Conservation (phyloP, 495 filamentous ascomycete genomes). For the Lichina pygmaea region DNA sequence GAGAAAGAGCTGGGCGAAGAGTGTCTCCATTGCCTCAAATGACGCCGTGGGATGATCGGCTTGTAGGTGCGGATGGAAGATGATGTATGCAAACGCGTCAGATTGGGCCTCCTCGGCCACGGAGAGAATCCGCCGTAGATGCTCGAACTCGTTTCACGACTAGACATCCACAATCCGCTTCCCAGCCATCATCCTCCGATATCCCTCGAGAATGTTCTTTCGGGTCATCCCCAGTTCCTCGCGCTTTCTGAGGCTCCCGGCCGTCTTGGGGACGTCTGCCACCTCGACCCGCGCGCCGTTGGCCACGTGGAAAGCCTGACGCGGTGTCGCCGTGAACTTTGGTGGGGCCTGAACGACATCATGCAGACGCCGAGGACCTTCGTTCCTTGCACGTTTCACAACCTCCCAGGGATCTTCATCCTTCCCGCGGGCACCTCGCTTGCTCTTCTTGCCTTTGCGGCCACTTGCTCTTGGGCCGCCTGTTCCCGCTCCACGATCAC, state of each 20-base stretch:
- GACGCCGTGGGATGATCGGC: background rate
- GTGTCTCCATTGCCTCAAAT: slow-evolving; percentile 29
- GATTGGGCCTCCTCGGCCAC: no score
- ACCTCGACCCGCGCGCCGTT: slow-evolving; percentile 45
- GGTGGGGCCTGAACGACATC: slow-evolving; percentile 70
- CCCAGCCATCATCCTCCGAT: slow-evolving; percentile 52
- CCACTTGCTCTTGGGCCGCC: slow-evolving; percentile 13
- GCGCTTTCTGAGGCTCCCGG: slow-evolving; percentile 54
- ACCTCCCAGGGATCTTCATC: slow-evolving; percentile 62
- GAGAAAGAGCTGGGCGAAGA: slow-evolving; percentile 33
- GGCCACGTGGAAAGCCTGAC: slow-evolving; percentile 38
- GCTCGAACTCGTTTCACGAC: background rate
- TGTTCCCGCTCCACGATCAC: slow-evolving; percentile 14
- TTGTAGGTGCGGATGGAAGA: background rate
- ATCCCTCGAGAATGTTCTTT: slow-evolving; percentile 52
- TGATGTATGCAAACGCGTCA: no score
- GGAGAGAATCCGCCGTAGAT: no score
- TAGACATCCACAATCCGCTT: slow-evolving; percentile 17
- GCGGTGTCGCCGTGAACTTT: slow-evolving; percentile 32
- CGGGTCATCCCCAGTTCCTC: slow-evolving; percentile 59
- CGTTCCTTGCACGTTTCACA: slow-evolving; percentile 24
- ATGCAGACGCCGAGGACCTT: slow-evolving; percentile 25
- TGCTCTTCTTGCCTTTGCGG: slow-evolving; percentile 16
- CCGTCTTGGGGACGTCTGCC: slow-evolving; percentile 42
- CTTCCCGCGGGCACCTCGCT: slow-evolving; percentile 13